Percentiles rank a stretch among this genome's conserved stretches.
These are phyloP conservation scores for Brettanomyces nanus DNA, from an alignment of 805 yeast species.

Conservation along the genomic window DNA sequence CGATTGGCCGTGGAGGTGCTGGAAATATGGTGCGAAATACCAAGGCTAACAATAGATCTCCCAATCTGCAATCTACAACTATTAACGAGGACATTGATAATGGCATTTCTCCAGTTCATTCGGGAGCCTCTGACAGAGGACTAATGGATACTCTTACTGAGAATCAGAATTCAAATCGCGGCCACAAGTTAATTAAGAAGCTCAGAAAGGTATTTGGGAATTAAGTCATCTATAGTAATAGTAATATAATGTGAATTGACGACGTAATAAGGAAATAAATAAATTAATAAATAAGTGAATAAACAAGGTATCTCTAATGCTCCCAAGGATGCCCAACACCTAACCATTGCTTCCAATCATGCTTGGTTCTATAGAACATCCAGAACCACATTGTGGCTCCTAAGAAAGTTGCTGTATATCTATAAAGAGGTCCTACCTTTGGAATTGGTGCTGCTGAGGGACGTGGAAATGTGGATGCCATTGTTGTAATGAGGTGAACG, in stretches of 20 bases:
- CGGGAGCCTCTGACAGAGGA: conserved; percentile 7
- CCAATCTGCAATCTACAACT: conserved; percentile 22
- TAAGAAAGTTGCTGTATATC: conserved; percentile 53
- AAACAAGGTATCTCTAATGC: too few species aligned
- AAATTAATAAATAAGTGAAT: too few species aligned
- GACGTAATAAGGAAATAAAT: too few species aligned
- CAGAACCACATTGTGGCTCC: conserved; percentile 91
- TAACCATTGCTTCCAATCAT: conserved; percentile 58
- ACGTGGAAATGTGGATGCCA: background rate
- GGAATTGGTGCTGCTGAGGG: conserved; percentile 64
- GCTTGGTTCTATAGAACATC: conserved; percentile 72
- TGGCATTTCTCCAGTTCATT: conserved; percentile 29
- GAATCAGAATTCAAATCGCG: conserved; percentile 4
- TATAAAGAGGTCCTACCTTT: conserved; percentile 49
- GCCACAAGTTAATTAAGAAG: conserved; percentile 11
- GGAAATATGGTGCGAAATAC: conserved; percentile 33
- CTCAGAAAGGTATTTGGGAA: conserved; percentile 12
- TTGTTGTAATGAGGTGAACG: background rate
- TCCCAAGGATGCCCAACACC: conserved; percentile 41
- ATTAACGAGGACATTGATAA: conserved; percentile 35
- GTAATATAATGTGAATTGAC: background rate
- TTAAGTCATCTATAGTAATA: background rate
- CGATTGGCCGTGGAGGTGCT: conserved; percentile 53
- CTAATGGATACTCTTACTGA: background rate
- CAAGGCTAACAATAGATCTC: conserved; percentile 19